Evolutionary conservation across 164 flowering plant genomes (phyloP), one percentile per base, ranked within the genome.

Genomic region (Aristolochia californica): DNA sequence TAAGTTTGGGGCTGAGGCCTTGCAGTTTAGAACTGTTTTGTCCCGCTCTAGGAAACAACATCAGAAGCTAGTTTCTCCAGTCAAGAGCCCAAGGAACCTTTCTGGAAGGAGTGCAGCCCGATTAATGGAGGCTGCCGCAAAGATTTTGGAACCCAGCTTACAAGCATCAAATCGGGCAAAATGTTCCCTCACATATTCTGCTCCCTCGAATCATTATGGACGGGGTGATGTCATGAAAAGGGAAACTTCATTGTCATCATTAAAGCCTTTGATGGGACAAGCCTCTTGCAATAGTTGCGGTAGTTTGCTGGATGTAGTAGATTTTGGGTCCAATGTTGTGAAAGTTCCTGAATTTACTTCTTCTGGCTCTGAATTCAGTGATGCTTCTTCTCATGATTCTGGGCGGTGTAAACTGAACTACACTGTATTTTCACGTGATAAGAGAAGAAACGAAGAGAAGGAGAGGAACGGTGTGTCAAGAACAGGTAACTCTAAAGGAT

Each of bases 61-160:
- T 27, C 70, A 72, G 12, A 91, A 81, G 64, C 79, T 87, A 60
- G 72, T 63, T 53, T 66, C 88, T 59, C 87, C 88, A 0, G 74
- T 86, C 47, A 84, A 88, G 71, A 82, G 87, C 57, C 93, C 89
- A 0, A 77, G 83, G 70, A 65, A 64, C 58, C 62, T 70, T 12
- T 72, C 83, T 21, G 77, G 77, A 20, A 80, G 63, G 64, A 81
- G 68, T 55, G 64, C 78, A 5, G 68, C 83, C 34, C 75, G 88
- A 68, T 78, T 89, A 67, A 80, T 91, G 72, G 95, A 72, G 62
- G 97, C 87, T 27, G 98, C 98, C 26, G 67, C 91, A 52, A 84
- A 63, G 62, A 82, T 88, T 61, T 68, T 91, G 75, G 96, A 91
- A 58, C 96, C 98, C 4, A 84, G 93, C 15, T 60, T 91, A 76